Percentiles rank a stretch among this genome's conserved stretches.
Evolutionary conservation across 1,284 basidiomycete genomes (phyloP).

Genomic region (Ceratobasidium sp.): DNA sequence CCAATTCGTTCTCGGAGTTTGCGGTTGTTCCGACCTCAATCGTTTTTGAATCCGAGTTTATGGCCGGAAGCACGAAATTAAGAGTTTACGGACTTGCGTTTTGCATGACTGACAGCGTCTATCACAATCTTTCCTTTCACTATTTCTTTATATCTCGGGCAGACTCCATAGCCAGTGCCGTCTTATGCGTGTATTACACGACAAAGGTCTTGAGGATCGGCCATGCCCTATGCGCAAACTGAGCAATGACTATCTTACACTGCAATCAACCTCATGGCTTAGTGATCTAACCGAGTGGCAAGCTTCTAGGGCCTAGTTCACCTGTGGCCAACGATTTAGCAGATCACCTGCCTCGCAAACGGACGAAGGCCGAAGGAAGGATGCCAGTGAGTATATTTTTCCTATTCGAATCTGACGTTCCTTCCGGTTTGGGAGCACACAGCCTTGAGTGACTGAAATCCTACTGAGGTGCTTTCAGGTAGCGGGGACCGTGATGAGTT

Average conservation of each 20-base stretch:
- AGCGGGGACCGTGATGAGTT: conserved; percentile 16
- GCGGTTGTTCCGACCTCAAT: neutral
- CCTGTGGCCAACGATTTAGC: neutral
- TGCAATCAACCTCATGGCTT: neutral
- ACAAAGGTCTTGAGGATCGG: neutral
- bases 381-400: neutral
- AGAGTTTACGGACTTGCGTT: neutral
- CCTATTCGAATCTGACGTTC: neutral
- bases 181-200: neutral
- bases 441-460: neutral
- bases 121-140: too few relatives aligned
- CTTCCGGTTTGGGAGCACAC: conserved; percentile 7
- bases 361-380: conserved; percentile 9
- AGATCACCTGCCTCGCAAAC: neutral
- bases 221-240: conserved; percentile 23
- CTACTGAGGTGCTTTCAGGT: neutral
- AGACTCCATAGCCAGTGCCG: neutral
- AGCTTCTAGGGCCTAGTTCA: neutral
- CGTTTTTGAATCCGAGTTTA: neutral
- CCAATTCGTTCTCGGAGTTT: conserved; percentile 1
- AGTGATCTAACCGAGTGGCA: conserved; percentile 34
- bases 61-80: neutral
- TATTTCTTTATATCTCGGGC: too few relatives aligned
- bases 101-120: too few relatives aligned
- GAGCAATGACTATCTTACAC: conserved; percentile 15